Evolutionary conservation across 306 rosid genomes (phyloP).

Genomic region (Betula pendula): DNA sequence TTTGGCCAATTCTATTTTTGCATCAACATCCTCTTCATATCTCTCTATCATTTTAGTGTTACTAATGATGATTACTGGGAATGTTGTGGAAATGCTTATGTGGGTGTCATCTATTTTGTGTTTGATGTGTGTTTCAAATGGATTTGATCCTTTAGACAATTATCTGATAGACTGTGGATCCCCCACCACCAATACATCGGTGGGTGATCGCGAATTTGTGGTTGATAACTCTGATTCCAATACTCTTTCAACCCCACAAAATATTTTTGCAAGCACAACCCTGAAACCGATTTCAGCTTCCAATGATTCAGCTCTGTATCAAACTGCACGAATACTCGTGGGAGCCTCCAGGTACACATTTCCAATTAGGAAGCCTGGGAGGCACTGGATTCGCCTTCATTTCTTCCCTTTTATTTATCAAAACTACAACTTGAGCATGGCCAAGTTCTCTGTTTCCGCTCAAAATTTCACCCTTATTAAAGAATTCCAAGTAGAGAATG

Average conservation of each 20-base stretch:
- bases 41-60: not conserved
- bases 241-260: conserved; percentile 41
- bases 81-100: conserved; percentile 14
- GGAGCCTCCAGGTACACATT: conserved; percentile 52
- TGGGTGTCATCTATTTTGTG: conserved; percentile 36
- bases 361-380: conserved; percentile 45
- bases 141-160: conserved; percentile 34
- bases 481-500: conserved; percentile 35
- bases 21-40: not conserved
- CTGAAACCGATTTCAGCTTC: conserved; percentile 29
- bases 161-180: conserved; percentile 70
- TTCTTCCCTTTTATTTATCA: conserved; percentile 49
- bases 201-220: conserved; percentile 47
- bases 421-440: conserved; percentile 44
- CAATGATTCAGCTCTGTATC: conserved; percentile 37
- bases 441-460: conserved; percentile 69
- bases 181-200: conserved; percentile 27
- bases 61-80: conserved; percentile 32
- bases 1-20: not conserved
- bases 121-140: conserved; percentile 38
- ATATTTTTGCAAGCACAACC: conserved; percentile 27
- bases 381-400: conserved; percentile 68
- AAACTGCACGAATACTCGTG: conserved; percentile 54
- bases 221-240: conserved; percentile 43
- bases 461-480: conserved; percentile 49